Base-by-base conservation (phyloP, 2,329 filamentous ascomycete genomes). In the Blastomyces gilchristii region DNA sequence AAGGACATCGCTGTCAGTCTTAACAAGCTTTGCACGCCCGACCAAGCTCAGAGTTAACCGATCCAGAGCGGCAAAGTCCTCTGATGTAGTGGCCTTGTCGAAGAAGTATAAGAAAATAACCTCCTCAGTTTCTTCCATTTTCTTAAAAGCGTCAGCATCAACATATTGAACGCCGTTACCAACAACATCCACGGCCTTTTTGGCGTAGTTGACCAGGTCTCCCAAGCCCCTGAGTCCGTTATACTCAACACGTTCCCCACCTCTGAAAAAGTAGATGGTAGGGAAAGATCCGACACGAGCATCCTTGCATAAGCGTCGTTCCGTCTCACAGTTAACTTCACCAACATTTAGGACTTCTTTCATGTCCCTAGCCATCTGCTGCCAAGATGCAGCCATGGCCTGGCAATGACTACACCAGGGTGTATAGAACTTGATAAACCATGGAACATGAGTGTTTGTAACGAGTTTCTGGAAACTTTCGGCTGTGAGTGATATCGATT, bases 341-440 rank as follows among this genome's bases (percentile, higher is more conserved):
- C 93, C 94, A 70, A 99, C 82, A 72, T 97, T 97, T 64, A 99
- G 84, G 67, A 85, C 87, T 53, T 88, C 89, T 75, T 91, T 85
- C 90, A 97, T 94, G 71, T 93, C 90, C 73, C 92, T 91, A 54
- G 89, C 89, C 76, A 99, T 85, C 70, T 93, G 89, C 65, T 86
- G 81, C 94, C 94, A 99, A 67, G 86, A 91, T 2, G 94, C 89
- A 45, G 89, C 90, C 82, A 99, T 86, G 47, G 90, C 90, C 77
- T 96, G 90, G 76, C 95, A 99, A 77, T 99, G 94, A 69, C 87
- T 86, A 75, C 94, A 99, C 94, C 93, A 97, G 6, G 94, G 95
- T 22, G 91, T 92, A 74, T 97, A 97, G 74, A 99, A 97, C 76
- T 99, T 99, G 81, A 99, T 86, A 72, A 99, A 97, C 94, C 94